These are phyloP conservation scores for Sporothrix pseudoabietina DNA, from an alignment of 2,329 filamentous ascomycete genomes.

Conservation along the genomic window DNA sequence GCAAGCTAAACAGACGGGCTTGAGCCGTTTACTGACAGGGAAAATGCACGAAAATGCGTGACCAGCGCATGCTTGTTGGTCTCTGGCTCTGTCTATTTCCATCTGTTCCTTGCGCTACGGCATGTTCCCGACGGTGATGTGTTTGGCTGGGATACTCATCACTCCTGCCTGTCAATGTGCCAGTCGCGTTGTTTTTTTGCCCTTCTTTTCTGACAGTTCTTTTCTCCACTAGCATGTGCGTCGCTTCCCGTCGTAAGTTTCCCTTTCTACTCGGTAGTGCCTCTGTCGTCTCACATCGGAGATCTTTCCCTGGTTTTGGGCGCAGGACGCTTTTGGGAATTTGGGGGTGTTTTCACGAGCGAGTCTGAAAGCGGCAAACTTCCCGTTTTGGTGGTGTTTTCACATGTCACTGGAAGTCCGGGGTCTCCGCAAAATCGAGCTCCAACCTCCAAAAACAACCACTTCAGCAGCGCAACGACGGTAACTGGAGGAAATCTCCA, in stretches of 20 bases:
- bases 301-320: not conserved
- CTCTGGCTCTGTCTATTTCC: not conserved
- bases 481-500: not conserved
- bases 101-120: slow-evolving; percentile 13
- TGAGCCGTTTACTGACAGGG: not conserved
- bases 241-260: not conserved
- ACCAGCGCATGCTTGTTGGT: not conserved
- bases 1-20: not conserved
- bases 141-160: not conserved
- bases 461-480: not conserved
- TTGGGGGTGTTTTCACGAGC: slow-evolving; percentile 13
- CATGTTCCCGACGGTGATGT: not conserved
- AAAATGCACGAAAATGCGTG: slow-evolving; percentile 2
- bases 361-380: slow-evolving; percentile 20
- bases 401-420: slow-evolving; percentile 30
- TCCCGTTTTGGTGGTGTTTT: slow-evolving; percentile 25
- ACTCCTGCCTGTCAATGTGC: not conserved
- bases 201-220: not conserved
- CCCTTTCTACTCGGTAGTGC: not conserved
- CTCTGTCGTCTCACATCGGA: not conserved
- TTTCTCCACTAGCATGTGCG: slow-evolving; percentile 7
- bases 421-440: slow-evolving; percentile 29
- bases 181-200: not conserved
- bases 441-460: not conserved
- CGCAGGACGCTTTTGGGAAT: not conserved